These are phyloP conservation scores for Phytophthora pluvialis DNA, from an alignment of 352 stramenopile species.

Conservation along the genomic window DNA sequence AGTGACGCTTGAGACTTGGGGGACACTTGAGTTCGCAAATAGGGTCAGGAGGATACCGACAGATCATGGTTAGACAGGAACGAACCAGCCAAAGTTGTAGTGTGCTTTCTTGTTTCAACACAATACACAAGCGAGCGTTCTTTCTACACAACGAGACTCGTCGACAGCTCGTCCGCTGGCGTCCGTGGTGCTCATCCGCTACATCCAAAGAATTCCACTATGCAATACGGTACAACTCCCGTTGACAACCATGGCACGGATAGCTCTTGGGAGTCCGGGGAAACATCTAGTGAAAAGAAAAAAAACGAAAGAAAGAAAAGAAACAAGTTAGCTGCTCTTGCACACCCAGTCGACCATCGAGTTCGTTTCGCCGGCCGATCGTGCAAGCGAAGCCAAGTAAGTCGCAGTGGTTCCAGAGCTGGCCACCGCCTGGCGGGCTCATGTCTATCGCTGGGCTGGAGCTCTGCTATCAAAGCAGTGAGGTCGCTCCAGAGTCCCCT, in stretches of 20 bases:
- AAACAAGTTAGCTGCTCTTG: slow-evolving; percentile 24
- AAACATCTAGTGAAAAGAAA: slow-evolving; percentile 15
- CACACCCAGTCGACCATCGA: background rate
- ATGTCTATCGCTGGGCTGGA: slow-evolving; percentile 21
- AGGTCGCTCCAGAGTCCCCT: slow-evolving; percentile 31
- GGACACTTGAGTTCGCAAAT: slow-evolving; percentile 13
- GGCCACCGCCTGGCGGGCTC: background rate
- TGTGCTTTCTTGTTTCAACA: slow-evolving; percentile 15
- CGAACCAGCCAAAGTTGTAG: slow-evolving; percentile 3
- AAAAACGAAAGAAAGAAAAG: slow-evolving; percentile 3
- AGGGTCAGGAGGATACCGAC: background rate
- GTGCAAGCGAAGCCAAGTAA: slow-evolving; percentile 5
- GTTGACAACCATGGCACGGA: slow-evolving; percentile 3
- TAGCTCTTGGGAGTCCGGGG: background rate
- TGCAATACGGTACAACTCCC: slow-evolving; percentile 15
- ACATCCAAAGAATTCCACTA: slow-evolving; percentile 20
- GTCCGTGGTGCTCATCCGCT: slow-evolving; percentile 7
- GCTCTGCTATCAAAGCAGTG: slow-evolving; percentile 35
- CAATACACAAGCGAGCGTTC: slow-evolving; percentile 7
- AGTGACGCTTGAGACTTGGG: slow-evolving; percentile 27
- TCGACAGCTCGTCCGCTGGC: slow-evolving; percentile 9
- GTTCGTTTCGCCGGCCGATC: slow-evolving; percentile 4
- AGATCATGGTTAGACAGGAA: background rate
- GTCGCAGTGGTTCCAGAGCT: background rate
- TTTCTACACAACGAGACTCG: slow-evolving; percentile 9